A percentile compares a stretch with the other conserved stretches of the same genome.
Evolutionary conservation across 805 yeast species (phyloP).

Genomic region (Candida boleticola): DNA sequence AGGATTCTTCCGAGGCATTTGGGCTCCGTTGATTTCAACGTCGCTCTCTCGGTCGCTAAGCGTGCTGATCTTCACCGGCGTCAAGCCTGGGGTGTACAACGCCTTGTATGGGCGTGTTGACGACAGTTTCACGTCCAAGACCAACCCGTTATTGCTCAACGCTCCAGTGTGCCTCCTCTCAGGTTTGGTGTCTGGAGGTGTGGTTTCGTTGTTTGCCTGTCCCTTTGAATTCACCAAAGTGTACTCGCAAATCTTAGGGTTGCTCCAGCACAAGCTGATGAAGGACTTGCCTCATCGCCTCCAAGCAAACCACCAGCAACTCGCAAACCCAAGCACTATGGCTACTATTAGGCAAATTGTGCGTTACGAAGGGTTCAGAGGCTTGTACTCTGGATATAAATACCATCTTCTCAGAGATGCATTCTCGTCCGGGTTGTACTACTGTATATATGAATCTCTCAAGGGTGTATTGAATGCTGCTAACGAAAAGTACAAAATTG

Average conservation of each 20-base stretch:
- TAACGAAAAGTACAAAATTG: conserved; percentile 23
- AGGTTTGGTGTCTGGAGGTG: conserved; percentile 67
- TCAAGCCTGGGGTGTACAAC: conserved; percentile 41
- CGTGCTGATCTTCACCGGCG: conserved; percentile 59
- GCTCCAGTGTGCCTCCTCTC: conserved; percentile 47
- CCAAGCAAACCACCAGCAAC: conserved; percentile 11
- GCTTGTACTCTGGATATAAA: conserved; percentile 71
- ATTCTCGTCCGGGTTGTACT: conserved; percentile 69
- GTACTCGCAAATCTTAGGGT: conserved; percentile 67
- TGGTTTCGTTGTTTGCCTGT: conserved; percentile 64
- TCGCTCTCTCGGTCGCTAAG: conserved; percentile 63
- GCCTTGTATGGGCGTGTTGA: conserved; percentile 9
- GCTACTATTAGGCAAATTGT: conserved; percentile 49
- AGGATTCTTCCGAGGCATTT: conserved; percentile 75
- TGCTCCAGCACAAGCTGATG: conserved; percentile 28
- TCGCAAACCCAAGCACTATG: conserved; percentile 29
- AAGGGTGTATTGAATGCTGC: conserved; percentile 47
- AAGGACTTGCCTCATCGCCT: conserved; percentile 12
- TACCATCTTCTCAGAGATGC: conserved; percentile 71
- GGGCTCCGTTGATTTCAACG: conserved; percentile 69
- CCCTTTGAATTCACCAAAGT: conserved; percentile 86
- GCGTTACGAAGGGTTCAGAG: conserved; percentile 56
- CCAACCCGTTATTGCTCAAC: conserved; percentile 34
- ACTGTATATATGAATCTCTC: conserved; percentile 70
- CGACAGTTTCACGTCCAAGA: neutral